Percentiles rank a stretch among this genome's conserved stretches.
These are phyloP conservation scores for Oxytropis ochrocephala DNA, from an alignment of 306 rosid genomes.

Conservation along the genomic window DNA sequence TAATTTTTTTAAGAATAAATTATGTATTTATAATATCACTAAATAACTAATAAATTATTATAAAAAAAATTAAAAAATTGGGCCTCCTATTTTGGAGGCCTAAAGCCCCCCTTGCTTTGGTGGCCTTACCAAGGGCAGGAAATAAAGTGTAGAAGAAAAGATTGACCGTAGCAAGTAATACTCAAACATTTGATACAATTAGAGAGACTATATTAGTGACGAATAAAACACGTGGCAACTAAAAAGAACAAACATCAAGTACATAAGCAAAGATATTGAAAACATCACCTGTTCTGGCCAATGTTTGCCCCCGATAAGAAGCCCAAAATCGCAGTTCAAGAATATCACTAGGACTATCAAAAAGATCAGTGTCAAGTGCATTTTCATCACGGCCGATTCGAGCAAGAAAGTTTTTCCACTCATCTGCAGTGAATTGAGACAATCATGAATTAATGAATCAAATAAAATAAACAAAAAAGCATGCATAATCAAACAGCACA, in stretches of 20 bases:
- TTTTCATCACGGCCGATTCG: constrained; percentile 82
- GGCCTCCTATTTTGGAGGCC: too few relatives aligned
- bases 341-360: constrained; percentile 52
- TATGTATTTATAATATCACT: too few relatives aligned
- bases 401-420: constrained; percentile 90
- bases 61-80: too few relatives aligned
- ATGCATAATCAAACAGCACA: background rate
- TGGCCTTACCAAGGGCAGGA: too few relatives aligned
- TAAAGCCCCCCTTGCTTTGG: too few relatives aligned
- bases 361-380: constrained; percentile 52
- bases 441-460: background rate
- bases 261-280: background rate
- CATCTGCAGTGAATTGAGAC: constrained; percentile 45
- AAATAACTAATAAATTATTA: too few relatives aligned
- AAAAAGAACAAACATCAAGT: background rate
- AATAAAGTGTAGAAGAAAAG: background rate
- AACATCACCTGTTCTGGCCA: constrained; percentile 86
- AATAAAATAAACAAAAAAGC: background rate
- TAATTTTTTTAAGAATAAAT: too few relatives aligned
- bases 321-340: constrained; percentile 97
- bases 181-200: background rate
- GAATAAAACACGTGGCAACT: background rate
- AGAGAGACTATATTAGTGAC: background rate
- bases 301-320: constrained; percentile 91
- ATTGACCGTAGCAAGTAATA: background rate